Evolutionary conservation across 2,329 filamentous ascomycete species (phyloP), one percentile per base, ranked within the genome.

Genomic region (Tetracladium maxilliforme): DNA sequence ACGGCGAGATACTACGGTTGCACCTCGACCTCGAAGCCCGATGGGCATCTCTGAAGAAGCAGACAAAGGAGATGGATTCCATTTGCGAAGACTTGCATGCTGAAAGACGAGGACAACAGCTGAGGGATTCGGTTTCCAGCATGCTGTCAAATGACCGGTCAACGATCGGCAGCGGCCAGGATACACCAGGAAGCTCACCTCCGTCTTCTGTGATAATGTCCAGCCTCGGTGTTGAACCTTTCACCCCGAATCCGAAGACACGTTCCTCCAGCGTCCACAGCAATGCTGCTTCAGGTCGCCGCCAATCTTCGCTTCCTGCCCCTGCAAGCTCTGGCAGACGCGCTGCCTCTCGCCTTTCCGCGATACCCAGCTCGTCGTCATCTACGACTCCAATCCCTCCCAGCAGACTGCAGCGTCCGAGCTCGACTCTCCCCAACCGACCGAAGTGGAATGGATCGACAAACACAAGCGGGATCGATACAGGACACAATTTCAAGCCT

Each of bases 61-160:
- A 80, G 33, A 87, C 90, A 56, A 65, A 59, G 30, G 77, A 86
- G 5, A 73, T 90, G 55, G 82, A 93, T 45, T 44, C 61, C 6
- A 55, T 69, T 10, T 47, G 95, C 16, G 81, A 90, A 29, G 82
- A 92, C 26, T 57, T 86, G 3, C 64, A 75, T 24, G 50, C 54
- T 6, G 66, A 70, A 30, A 57, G 56, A 25, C 66, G 64, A 34
- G 72, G 69, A 26, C 79, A 84, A 42, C 79, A 87, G 38, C 61
- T 94, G 24, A 70, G 87, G 23, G 87, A 95, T 47, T 94, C 87
- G 0, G 77, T 95, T 29, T 94, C 86, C 1, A 94, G 81, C 38
- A 82, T 94, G 49, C 60, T 92, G 14, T 44, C 41, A 9, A 47
- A 50, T 27, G 45, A 49, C 27, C 61, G 67, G 10, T 56, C 62